Evolutionary conservation across 1,284 basidiomycete species (phyloP), one percentile per base, ranked within the genome.

Genomic region (Cryptococcus sp.): DNA sequence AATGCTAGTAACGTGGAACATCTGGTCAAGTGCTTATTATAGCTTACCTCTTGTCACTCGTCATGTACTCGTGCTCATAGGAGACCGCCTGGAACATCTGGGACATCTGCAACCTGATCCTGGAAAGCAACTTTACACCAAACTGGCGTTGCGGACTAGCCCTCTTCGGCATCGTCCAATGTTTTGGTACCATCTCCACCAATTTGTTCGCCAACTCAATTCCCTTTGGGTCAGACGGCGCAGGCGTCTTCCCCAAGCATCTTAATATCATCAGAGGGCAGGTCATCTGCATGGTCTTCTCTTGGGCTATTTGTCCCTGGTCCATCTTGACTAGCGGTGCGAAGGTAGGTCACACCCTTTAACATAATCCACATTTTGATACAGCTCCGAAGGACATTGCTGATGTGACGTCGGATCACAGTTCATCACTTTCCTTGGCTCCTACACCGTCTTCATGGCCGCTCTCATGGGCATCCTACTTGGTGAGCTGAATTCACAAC

Each of bases 191-290:
- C 39, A 65, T 74, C 15, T 70, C 71, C 47, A 68, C 68, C 23
- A 76, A 76, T 56, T 61, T 76, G 10, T 71, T 73, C 8, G 73
- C 71, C 59, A 76, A 77, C 60, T 68, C 68, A 27, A 61, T 78
- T 11, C 67, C 69, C 0, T 75, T 74, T 27, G 75, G 74, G 17
- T 69, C 68, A 40, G 77, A 78, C 64, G 59, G 76, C 15, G 67
- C 72, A 0, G 70, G 73, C 3, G 57, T 75, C 3, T 61, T 66
- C n/a, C 76, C 77, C 2, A 65, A 70, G 20, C 73, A 62, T 42
- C 67, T 78, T 61, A 76, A 72, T 64, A 77, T 78, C 47, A 69
- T 73, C 13, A 61, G 77, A 11, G 77, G 75, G 2, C 60, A 64
- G 10, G 44, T 72, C 15, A 40, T 76, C 13, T 62, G 60, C 6